Evolutionary conservation across 1,139 yeast genomes (phyloP), one percentile per base, ranked within the genome.

Genomic region (Yamadazyma dushanensis): DNA sequence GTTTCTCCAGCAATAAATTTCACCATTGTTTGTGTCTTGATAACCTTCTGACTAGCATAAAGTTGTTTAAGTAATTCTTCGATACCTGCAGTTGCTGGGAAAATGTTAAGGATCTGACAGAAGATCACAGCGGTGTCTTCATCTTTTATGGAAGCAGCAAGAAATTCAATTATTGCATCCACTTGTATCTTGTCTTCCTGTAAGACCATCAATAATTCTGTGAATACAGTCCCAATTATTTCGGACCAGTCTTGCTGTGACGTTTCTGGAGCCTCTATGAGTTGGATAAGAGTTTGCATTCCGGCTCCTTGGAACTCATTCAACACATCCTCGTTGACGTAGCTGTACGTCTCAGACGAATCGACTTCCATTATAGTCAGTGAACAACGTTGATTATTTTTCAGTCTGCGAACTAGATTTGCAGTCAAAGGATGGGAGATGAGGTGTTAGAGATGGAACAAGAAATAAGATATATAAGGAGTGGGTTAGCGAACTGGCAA

Each of bases 71-170:
- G 43, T 26, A 75, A 58, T 3, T 50, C 43, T 31, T 54, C 56
- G 14, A 70, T 47, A 6, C 49, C 45, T 2, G 54, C 57, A 9
- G 59, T 46, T 3, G 58, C 49, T 3, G 76, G 76, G 35, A 73
- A 71, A 3, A 73, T 66, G 44, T 71, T 70, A 22, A 73, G 54
- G 1, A 74, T 62, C 35, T 70, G 66, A 38, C 78, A 65, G 41
- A 76, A 75, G 3, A 61, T 49, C 17, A 57, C 51, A 5, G 75
- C 75, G 3, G 52, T 43, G 5, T 46, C 49, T 37, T 68, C 73
- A 23, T 57, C 59, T 32, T 51, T 60, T 24, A 70, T 60, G 16
- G 62, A 55, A 8, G 51, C 35, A 15, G 54, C 46, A 18, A 70
- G 50, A 35, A 70, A 67, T 15, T 50, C 50, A 1, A 56, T 42